phyloP scores from a whole-genome alignment of 345 rosid species.

The Erysimum cheiranthoides region DNA sequence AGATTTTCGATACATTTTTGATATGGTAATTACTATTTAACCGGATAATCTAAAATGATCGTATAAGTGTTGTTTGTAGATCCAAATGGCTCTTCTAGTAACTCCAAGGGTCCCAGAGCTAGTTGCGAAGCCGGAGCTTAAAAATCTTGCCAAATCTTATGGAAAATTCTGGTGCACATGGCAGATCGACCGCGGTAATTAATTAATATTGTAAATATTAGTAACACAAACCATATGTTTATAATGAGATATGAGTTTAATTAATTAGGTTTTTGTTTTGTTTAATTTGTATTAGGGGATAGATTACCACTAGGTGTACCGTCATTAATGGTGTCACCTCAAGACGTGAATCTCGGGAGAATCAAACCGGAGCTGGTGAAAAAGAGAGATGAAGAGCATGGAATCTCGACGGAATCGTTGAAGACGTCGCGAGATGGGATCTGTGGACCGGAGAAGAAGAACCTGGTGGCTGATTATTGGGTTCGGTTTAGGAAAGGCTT shows the following conservation, averaged over 20 bases:
- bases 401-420: conserved; percentile 49
- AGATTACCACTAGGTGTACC: conserved; percentile 69
- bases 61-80: conserved; percentile 38
- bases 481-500: conserved; percentile 74
- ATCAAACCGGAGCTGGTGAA: conserved; percentile 53
- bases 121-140: conserved; percentile 66
- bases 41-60: not conserved
- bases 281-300: conserved; percentile 58
- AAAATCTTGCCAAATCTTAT: conserved; percentile 67
- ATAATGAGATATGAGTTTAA: not conserved
- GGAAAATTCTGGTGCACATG: conserved; percentile 96
- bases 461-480: conserved; percentile 75
- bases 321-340: conserved; percentile 78
- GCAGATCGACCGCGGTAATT: conserved; percentile 76
- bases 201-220: not conserved
- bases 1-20: not conserved
- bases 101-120: conserved; percentile 74
- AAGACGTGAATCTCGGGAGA: conserved; percentile 62
- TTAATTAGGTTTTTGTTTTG: not conserved
- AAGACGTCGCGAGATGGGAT: conserved; percentile 56
- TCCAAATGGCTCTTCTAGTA: conserved; percentile 69
- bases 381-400: conserved; percentile 61
- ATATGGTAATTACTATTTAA: not conserved
- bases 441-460: conserved; percentile 65
- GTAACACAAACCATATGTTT: not conserved